Percentiles rank a stretch among this genome's conserved stretches.
These are phyloP conservation scores for Fusarium nygamai DNA, from an alignment of 2,329 filamentous ascomycete species.

Conservation along the genomic window DNA sequence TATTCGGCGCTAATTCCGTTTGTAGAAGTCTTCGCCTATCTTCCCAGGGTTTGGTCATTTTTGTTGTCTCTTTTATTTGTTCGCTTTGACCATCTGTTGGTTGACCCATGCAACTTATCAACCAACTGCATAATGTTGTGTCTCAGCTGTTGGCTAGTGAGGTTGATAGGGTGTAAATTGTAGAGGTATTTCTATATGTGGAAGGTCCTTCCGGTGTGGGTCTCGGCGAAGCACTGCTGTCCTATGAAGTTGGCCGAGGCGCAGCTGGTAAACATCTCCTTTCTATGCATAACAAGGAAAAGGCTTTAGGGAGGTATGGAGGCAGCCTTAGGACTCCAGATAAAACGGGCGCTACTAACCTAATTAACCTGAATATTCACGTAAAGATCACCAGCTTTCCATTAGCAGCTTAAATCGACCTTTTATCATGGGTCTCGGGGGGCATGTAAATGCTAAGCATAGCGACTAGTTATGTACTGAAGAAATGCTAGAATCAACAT, in stretches of 20 bases:
- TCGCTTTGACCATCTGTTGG: background rate
- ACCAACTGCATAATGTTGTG: conserved; percentile 15
- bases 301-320: background rate
- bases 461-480: too few relatives aligned
- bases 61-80: background rate
- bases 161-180: background rate
- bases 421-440: too few relatives aligned
- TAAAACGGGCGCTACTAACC: background rate
- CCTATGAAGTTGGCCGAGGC: background rate
- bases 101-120: background rate
- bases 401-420: too few relatives aligned
- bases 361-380: background rate
- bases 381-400: too few relatives aligned
- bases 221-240: background rate
- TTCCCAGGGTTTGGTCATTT: background rate
- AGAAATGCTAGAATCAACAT: background rate
- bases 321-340: background rate
- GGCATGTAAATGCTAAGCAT: too few relatives aligned
- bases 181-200: background rate
- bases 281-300: background rate
- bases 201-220: background rate
- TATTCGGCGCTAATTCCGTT: background rate
- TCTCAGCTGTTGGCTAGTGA: background rate
- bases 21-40: background rate
- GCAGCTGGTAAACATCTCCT: background rate